Base-by-base conservation (phyloP, 192 early-diverging fungal species). In the Backusella parvicylindrica region DNA sequence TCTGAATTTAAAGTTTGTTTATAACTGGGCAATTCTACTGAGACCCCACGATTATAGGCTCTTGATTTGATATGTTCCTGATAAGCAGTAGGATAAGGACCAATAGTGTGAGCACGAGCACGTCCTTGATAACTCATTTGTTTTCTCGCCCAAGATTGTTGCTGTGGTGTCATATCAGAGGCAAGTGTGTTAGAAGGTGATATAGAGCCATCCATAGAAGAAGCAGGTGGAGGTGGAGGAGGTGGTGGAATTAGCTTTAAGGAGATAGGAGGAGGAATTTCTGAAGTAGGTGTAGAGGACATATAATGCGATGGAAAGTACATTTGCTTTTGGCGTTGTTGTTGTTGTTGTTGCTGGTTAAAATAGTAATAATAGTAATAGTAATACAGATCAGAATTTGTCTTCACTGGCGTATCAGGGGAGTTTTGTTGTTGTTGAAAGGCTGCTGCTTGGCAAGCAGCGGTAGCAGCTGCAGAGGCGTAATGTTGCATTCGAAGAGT, bases 341-440 rank as follows among this genome's bases (percentile, higher is more conserved):
- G 68, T 65, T 40, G 31, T 15, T 78, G 76, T 13, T 73, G 76
- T 33, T 78, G 77, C 56, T 78, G 71, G 47, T 78, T 78, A 65
- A 73, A 78, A 16, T 78, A 78, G 16, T 78, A 78, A 38, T 78
- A 78, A 7, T 78, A 78, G 15, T 78, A 78, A 18, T 78, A 78
- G 53, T 78, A 78, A 69, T 78, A 78, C 43, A 78, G 43, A 38
- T 78, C 77, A 37, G 77, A 66, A 26, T 73, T 68, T 43, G 77
- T 26, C 8, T 47, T 70, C 28, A 70, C 40, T 6, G 68, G 68
- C 1, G 60, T 49, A 26, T 66, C 70, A 26, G 56, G 63, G 13
- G 63, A 65, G 5, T 26, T 64, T 6, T 69, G 64, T 16, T 78
- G 71, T 40, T 73, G 77, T 3, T 73, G 71, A 23, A 50, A 69